phyloP scores from a whole-genome alignment of 2,329 filamentous ascomycete genomes.

The Dothidotthia symphoricarpi region DNA sequence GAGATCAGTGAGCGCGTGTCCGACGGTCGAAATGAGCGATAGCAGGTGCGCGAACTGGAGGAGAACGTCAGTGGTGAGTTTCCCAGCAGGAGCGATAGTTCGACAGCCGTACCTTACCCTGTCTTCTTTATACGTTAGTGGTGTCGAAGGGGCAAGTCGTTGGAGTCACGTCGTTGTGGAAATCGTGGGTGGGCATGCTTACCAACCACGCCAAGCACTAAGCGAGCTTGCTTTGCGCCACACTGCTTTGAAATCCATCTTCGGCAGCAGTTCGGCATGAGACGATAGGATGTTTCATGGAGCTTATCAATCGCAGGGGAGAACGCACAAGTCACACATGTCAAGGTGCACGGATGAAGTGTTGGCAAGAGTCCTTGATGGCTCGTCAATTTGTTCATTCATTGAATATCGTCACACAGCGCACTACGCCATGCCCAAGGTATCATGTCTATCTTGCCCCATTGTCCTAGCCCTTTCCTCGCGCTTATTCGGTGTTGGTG shows the following conservation, averaged over 20 bases:
- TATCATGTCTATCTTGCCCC: slow-evolving; percentile 25
- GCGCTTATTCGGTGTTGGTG: slow-evolving; percentile 54
- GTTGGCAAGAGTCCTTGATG: slow-evolving; percentile 9
- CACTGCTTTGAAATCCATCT: not conserved
- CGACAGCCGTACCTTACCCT: slow-evolving; percentile 31
- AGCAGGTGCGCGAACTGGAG: slow-evolving; percentile 5
- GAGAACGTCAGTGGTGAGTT: slow-evolving; percentile 1
- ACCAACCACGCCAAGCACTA: slow-evolving; percentile 7
- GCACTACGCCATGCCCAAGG: slow-evolving; percentile 19
- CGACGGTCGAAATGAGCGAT: slow-evolving; percentile 9
- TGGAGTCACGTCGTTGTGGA: slow-evolving; percentile 11
- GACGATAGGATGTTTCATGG: no score
- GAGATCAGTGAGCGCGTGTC: slow-evolving; percentile 48
- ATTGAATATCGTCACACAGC: slow-evolving; percentile 27
- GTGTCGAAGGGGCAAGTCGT: slow-evolving; percentile 13
- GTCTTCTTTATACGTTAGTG: slow-evolving; percentile 32
- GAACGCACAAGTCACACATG: not conserved
- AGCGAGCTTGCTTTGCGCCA: slow-evolving; percentile 6
- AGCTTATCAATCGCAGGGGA: not conserved
- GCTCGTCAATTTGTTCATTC: slow-evolving; percentile 28
- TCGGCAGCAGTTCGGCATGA: slow-evolving; percentile 1
- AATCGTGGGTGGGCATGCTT: slow-evolving; percentile 11
- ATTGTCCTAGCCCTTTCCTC: slow-evolving; percentile 2
- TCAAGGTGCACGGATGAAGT: slow-evolving; percentile 1
- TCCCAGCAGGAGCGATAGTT: slow-evolving; percentile 1